A percentile compares a stretch with the other conserved stretches of the same genome.
Evolutionary conservation across 2,329 filamentous ascomycete species (phyloP).

Genomic region (Neonectria magnoliae): DNA sequence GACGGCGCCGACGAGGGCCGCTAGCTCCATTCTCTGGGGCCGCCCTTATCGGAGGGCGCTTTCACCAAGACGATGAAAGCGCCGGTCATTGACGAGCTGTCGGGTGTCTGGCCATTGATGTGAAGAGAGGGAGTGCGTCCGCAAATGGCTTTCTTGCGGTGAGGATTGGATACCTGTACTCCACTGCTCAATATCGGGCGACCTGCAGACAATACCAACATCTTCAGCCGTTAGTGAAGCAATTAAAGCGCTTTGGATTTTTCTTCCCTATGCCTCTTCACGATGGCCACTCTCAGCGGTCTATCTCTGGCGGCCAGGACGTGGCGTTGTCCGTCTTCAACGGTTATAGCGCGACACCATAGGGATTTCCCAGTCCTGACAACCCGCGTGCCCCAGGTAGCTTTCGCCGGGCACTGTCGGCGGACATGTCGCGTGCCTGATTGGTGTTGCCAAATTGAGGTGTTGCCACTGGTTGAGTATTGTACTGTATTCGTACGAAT

Average conservation of each 20-base stretch:
- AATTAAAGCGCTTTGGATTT: constrained; percentile 1
- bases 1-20: neutral
- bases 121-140: neutral
- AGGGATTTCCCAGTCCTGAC: neutral
- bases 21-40: neutral
- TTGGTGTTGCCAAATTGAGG: neutral
- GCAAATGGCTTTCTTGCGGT: constrained; percentile 21
- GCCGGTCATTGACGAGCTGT: neutral
- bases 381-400: neutral
- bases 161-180: constrained; percentile 16
- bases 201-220: constrained; percentile 21
- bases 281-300: neutral
- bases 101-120: neutral
- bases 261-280: neutral
- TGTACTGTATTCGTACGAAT: neutral
- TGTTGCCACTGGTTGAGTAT: neutral
- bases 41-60: constrained; percentile 11
- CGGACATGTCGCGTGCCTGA: neutral
- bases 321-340: constrained; percentile 1
- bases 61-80: constrained; percentile 9
- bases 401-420: neutral
- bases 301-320: neutral
- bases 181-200: constrained; percentile 15
- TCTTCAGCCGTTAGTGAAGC: constrained; percentile 1
- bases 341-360: neutral